These are phyloP conservation scores for Aegilops longissima DNA, from an alignment of 176 grass and related monocot species.

Conservation along the genomic window DNA sequence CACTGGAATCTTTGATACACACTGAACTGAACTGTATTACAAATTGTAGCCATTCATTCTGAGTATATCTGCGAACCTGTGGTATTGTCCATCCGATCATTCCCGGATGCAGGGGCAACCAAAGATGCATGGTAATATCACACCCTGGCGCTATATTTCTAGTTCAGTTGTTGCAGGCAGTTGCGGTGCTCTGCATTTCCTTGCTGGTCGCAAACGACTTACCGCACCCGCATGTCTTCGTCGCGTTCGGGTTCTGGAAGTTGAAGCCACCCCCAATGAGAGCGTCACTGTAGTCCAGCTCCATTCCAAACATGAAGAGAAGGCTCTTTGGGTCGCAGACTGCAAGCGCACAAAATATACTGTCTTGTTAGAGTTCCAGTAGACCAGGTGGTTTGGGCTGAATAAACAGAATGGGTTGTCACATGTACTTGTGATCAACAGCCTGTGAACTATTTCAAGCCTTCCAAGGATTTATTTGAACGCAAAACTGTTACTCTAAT, in stretches of 20 bases:
- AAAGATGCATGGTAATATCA: neutral
- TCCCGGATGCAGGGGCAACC: neutral
- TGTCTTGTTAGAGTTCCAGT: neutral
- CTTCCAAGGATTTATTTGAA: neutral
- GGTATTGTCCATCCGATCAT: conserved; percentile 10
- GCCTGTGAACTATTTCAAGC: neutral
- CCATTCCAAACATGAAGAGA: conserved; percentile 95
- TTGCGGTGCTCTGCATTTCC: conserved; percentile 47
- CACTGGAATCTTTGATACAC: conserved; percentile 19
- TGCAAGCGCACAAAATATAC: neutral
- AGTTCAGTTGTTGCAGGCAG: conserved; percentile 62
- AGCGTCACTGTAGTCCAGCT: conserved; percentile 89
- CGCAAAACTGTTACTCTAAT: no score
- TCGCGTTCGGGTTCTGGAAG: conserved; percentile 94
- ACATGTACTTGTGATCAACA: neutral
- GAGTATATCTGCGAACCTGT: conserved; percentile 12
- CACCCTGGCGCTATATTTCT: neutral
- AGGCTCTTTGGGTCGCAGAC: conserved; percentile 96
- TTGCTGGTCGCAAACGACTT: conserved; percentile 85
- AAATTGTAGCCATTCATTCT: conserved; percentile 4
- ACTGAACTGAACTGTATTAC: neutral
- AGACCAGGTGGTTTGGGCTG: neutral
- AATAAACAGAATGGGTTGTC: neutral
- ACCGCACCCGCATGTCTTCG: conserved; percentile 91
- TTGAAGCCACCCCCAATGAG: conserved; percentile 84